phyloP scores from a whole-genome alignment of 2,329 filamentous ascomycete genomes.

The Aspergillus bombycis region DNA sequence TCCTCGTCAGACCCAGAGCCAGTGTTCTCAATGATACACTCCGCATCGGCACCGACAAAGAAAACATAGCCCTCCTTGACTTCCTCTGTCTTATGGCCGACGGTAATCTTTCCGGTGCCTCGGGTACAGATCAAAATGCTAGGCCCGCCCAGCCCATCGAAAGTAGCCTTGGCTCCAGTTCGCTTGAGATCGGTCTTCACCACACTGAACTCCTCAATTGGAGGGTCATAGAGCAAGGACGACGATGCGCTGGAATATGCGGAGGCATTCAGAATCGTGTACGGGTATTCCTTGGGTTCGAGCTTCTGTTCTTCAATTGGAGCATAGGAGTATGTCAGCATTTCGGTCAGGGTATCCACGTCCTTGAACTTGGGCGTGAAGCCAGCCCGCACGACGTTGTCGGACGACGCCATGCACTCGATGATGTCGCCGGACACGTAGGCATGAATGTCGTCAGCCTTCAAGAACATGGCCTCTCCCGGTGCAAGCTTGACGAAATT shows the following conservation, averaged over 20 bases:
- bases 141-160: conserved; percentile 83
- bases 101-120: conserved; percentile 80
- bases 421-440: conserved; percentile 82
- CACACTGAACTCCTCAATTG: conserved; percentile 94
- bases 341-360: conserved; percentile 80
- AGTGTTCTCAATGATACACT: conserved; percentile 73
- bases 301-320: conserved; percentile 96
- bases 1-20: conserved; percentile 57
- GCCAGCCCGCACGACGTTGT: conserved; percentile 96
- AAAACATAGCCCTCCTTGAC: conserved; percentile 74
- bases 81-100: conserved; percentile 79
- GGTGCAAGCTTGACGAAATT: conserved; percentile 88
- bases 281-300: conserved; percentile 80
- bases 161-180: conserved; percentile 77
- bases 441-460: conserved; percentile 95
- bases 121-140: conserved; percentile 90
- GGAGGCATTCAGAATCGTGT: conserved; percentile 76
- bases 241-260: conserved; percentile 79
- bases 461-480: conserved; percentile 93
- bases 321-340: conserved; percentile 94
- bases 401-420: conserved; percentile 98
- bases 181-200: conserved; percentile 75
- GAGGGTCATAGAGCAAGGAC: conserved; percentile 83
- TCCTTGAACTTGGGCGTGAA: conserved; percentile 99
- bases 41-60: conserved; percentile 86